Conservation (phyloP, 306 rosid species). For the Dryas drummondii region DNA sequence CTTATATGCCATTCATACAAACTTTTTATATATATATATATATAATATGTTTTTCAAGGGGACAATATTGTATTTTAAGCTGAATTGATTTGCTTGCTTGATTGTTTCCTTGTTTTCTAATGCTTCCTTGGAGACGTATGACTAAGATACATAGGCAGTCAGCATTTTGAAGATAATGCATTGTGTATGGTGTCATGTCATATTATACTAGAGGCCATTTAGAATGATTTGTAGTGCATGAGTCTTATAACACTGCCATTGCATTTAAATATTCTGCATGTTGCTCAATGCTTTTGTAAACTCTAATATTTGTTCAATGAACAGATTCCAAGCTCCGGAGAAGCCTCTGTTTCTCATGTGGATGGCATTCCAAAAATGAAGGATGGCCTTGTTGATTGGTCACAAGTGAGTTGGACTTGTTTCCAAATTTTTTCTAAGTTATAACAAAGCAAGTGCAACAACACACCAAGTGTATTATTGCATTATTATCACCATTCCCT, state of each 20-base stretch:
- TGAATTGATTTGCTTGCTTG: not conserved
- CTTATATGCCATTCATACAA: not conserved
- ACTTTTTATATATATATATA: not conserved
- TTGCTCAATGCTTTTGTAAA: not conserved
- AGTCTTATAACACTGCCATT: not conserved
- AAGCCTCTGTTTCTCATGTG: constrained; percentile 60
- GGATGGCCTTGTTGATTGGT: constrained; percentile 82
- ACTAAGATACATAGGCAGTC: not conserved
- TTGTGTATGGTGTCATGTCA: not conserved
- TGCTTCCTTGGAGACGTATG: not conserved
- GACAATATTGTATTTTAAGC: not conserved
- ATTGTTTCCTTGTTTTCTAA: not conserved
- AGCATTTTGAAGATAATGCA: not conserved
- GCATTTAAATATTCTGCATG: constrained; percentile 7
- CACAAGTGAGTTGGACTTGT: constrained; percentile 62
- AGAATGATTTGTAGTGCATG: not conserved
- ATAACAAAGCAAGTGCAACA: constrained; percentile 3
- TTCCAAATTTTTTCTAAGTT: not conserved
- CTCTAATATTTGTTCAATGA: constrained; percentile 26
- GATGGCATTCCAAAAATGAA: constrained; percentile 69
- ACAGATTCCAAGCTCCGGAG: constrained; percentile 79
- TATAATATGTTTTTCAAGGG: not conserved
- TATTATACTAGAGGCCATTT: not conserved
- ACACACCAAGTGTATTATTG: not conserved
- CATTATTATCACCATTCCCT: not conserved